Conservation (phyloP, 2,329 filamentous ascomycete genomes). For the Helicocarpus griseus region DNA sequence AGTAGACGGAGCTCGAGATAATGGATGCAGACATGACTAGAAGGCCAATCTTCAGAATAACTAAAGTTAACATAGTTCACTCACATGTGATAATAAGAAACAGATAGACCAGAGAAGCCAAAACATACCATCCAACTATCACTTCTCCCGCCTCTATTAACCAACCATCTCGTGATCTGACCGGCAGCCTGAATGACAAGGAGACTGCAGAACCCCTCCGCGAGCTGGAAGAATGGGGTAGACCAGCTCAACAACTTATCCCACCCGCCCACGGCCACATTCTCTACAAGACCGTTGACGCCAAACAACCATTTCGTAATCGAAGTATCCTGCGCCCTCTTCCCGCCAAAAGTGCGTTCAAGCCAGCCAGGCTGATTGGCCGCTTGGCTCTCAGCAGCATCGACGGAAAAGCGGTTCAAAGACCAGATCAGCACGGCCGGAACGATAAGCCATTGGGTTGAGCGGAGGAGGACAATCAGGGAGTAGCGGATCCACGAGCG, state of each 20-base stretch:
- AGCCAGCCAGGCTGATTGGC: constrained; percentile 63
- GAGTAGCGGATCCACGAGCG: constrained; percentile 64
- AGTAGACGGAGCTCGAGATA: constrained; percentile 89
- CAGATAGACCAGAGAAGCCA: not conserved
- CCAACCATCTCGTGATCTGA: constrained; percentile 88
- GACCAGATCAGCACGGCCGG: constrained; percentile 88
- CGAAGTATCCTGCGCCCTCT: constrained; percentile 53
- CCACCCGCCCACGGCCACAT: constrained; percentile 73
- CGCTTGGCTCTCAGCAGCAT: constrained; percentile 39
- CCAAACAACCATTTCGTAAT: constrained; percentile 82
- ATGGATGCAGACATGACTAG: constrained; percentile 81
- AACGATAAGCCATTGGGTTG: constrained; percentile 78
- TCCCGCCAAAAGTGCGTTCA: constrained; percentile 62
- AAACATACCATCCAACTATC: constrained; percentile 87
- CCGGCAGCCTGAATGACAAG: constrained; percentile 91
- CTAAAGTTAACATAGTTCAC: constrained; percentile 14
- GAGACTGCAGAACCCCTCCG: constrained; percentile 93
- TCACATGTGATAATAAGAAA: not conserved
- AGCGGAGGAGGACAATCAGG: constrained; percentile 58
- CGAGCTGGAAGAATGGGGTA: constrained; percentile 85
- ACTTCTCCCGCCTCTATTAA: constrained; percentile 76
- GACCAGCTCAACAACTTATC: constrained; percentile 82
- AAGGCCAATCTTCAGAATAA: constrained; percentile 60
- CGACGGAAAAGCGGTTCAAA: constrained; percentile 87
- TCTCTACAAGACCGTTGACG: constrained; percentile 71